Conservation (phyloP, 169 alveolate species). For the Plasmodium sp. region DNA sequence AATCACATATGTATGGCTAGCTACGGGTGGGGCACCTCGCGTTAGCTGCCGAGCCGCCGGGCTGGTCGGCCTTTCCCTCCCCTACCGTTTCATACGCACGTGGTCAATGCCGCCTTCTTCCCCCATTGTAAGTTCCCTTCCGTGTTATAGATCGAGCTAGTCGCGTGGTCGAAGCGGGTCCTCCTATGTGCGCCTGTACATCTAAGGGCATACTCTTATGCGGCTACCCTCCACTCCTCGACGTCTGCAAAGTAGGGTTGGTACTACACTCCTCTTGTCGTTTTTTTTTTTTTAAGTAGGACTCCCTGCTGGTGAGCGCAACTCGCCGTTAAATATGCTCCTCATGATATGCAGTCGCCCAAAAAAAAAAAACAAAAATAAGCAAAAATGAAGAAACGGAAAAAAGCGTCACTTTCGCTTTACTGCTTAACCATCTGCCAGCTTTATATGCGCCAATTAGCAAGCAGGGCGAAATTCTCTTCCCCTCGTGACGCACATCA, state of each 20-base stretch:
- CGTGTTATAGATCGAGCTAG: not conserved
- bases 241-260: not conserved
- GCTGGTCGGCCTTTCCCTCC: not conserved
- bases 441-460: not conserved
- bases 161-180: not conserved
- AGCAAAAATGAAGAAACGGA: not conserved
- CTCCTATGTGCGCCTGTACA: not conserved
- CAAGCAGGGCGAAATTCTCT: not conserved
- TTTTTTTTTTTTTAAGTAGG: not conserved
- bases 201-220: not conserved
- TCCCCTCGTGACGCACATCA: not conserved
- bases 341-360: not conserved
- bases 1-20: not conserved
- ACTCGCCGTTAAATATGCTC: not conserved
- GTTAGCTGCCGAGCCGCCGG: not conserved
- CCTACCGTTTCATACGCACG: not conserved
- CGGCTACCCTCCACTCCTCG: not conserved
- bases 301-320: not conserved
- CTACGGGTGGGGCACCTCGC: not conserved
- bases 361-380: not conserved
- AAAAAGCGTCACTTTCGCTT: not conserved
- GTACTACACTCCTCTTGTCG: not conserved
- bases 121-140: not conserved
- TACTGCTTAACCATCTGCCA: not conserved
- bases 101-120: not conserved